Conservation (phyloP, 129 eudicot species). For the Chrysanthemum makinoi region DNA sequence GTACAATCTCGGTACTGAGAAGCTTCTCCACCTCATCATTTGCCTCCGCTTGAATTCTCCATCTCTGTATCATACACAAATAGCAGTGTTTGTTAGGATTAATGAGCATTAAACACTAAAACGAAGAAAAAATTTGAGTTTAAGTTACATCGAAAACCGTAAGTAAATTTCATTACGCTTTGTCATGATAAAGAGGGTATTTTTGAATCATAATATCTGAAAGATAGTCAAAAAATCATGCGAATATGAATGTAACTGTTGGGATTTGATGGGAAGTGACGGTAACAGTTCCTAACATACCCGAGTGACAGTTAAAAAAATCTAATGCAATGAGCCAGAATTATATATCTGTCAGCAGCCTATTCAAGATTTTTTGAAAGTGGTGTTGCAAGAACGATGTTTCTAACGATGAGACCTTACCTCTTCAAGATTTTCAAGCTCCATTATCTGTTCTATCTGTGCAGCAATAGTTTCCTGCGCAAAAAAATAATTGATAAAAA, state of each 20-base stretch:
- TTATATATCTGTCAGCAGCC: background rate
- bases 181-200: background rate
- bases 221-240: no score
- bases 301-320: no score
- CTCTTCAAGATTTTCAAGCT: constrained; percentile 98
- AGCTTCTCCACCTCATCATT: constrained; percentile 97
- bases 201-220: no score
- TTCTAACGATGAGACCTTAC: constrained; percentile 32
- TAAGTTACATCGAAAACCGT: background rate
- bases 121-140: background rate
- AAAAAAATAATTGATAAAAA: constrained; percentile 14
- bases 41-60: constrained; percentile 95
- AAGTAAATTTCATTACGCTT: background rate
- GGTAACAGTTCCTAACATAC: no score
- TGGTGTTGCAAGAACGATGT: constrained; percentile 3
- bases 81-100: background rate
- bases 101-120: background rate
- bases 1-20: constrained; percentile 54
- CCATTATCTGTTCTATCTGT: constrained; percentile 95
- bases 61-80: constrained; percentile 47
- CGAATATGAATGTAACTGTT: no score
- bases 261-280: no score
- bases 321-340: no score
- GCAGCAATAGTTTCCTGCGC: constrained; percentile 83
- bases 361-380: background rate